Percentiles rank a stretch among this genome's conserved stretches.
These are phyloP conservation scores for Ceratonia siliqua DNA, from an alignment of 306 rosid species.

Conservation along the genomic window DNA sequence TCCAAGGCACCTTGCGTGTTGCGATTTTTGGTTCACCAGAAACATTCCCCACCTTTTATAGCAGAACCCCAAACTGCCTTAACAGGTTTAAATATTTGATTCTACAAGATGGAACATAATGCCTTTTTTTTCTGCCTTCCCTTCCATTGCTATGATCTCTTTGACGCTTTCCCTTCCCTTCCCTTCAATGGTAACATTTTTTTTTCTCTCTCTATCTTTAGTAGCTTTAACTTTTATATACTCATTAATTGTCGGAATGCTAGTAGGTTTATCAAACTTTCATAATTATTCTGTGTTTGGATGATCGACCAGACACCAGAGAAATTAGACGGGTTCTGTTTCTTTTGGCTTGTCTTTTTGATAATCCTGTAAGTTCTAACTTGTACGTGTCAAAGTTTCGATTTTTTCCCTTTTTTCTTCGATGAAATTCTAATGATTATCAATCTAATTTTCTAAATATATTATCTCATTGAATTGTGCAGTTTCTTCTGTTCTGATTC, in stretches of 20 bases:
- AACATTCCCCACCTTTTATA: conserved; percentile 1
- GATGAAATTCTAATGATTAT: conserved; percentile 1
- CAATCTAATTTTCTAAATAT: not conserved
- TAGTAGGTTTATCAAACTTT: not conserved
- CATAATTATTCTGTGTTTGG: not conserved
- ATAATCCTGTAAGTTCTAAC: conserved; percentile 11
- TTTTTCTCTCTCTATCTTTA: not conserved
- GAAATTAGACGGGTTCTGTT: not conserved
- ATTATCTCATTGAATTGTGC: not conserved
- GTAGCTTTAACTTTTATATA: not conserved
- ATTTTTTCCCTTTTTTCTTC: conserved; percentile 15
- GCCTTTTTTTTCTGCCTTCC: not conserved
- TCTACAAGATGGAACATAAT: not conserved
- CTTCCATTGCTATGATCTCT: conserved; percentile 8
- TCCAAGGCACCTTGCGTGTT: not conserved
- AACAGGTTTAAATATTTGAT: not conserved
- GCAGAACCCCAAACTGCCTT: not conserved
- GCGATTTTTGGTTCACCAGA: not conserved
- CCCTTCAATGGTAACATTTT: conserved; percentile 36
- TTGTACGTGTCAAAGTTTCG: conserved; percentile 23
- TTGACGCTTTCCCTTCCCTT: conserved; percentile 21
- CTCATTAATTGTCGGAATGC: not conserved
- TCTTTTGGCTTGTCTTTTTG: not conserved
- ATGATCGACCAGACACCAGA: conserved; percentile 22
- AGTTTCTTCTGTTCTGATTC: not conserved